Conservation (phyloP, 176 grass and related monocot genomes). For the Secale cereale region DNA sequence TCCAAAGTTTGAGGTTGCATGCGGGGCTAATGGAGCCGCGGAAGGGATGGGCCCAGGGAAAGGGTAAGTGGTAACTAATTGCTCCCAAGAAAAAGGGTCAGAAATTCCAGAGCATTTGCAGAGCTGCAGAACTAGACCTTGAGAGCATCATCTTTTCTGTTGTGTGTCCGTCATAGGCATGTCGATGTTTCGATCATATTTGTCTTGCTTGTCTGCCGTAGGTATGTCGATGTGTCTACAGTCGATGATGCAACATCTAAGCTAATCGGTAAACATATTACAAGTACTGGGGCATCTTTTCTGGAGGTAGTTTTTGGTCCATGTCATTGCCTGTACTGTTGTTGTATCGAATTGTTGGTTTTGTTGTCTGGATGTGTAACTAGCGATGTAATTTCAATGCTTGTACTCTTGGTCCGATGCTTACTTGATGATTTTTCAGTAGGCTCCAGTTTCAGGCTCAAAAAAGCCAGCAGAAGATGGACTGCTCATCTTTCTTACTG, state of each 20-base stretch:
- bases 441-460: slow-evolving; percentile 96
- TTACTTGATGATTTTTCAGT: slow-evolving; percentile 43
- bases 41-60: slow-evolving; percentile 71
- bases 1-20: slow-evolving; percentile 62
- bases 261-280: slow-evolving; percentile 54
- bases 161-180: slow-evolving; percentile 39
- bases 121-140: slow-evolving; percentile 17
- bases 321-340: slow-evolving; percentile 5
- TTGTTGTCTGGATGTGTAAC: background rate
- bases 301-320: slow-evolving; percentile 68
- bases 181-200: slow-evolving; percentile 50
- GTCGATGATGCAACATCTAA: slow-evolving; percentile 74
- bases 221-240: slow-evolving; percentile 78
- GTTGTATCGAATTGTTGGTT: slow-evolving; percentile 14
- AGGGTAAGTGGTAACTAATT: slow-evolving; percentile 71
- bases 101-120: slow-evolving; percentile 24
- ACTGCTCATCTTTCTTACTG: slow-evolving; percentile 81
- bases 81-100: slow-evolving; percentile 8
- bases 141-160: slow-evolving; percentile 10
- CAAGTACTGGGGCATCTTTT: slow-evolving; percentile 66
- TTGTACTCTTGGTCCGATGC: slow-evolving; percentile 10
- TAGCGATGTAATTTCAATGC: slow-evolving; percentile 14
- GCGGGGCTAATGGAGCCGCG: slow-evolving; percentile 55
- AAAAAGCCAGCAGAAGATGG: slow-evolving; percentile 98
- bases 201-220: slow-evolving; percentile 34